Base-by-base conservation (phyloP, 306 rosid genomes). In the Cercis canadensis region DNA sequence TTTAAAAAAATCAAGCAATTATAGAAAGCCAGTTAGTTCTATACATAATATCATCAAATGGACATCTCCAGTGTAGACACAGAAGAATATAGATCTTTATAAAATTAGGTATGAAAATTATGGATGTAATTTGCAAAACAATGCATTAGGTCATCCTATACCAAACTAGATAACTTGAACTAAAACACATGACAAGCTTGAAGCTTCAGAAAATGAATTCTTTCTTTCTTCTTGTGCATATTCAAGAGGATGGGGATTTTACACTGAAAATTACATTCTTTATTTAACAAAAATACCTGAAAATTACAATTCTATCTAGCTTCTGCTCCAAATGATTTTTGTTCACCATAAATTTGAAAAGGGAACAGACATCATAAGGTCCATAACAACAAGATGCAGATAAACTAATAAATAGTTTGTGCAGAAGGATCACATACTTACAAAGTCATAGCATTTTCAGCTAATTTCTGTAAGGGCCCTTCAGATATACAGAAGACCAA, bases 401-500 rank as follows among this genome's bases (percentile, higher is more conserved):
- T 13, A 36, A 76, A 51, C 72, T 52, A 76, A 69, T 11, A 49
- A 65, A 53, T 4, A 9, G 5, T 10, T 29, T 7, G 54, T 24
- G 52, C 33, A 12, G 65, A 58, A 17, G 40, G 65, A 70, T 52
- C 69, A 57, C 57, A 83, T 74, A 74, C 88, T 83, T 74, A 87
- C 88, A 76, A 43, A 71, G 62, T 55, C 72, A 73, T 62, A 55
- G 55, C 65, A 72, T 69, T 75, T 74, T 67, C 66, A 77, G 75
- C 79, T 33, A 64, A 67, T 64, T 68, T 60, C 79, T 11, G 67
- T 56, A 83, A 77, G 67, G 78, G 73, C 75, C 72, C 85, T 51
- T 75, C 82, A 81, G 57, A 69, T 46, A 70, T 70, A 70, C 63
- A 75, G 47, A 80, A 70, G 72, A 81, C 72, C 59, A 69, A 78